These are phyloP conservation scores for Rhizodiscina lignyota DNA, from an alignment of 495 filamentous ascomycete species.

Conservation along the genomic window DNA sequence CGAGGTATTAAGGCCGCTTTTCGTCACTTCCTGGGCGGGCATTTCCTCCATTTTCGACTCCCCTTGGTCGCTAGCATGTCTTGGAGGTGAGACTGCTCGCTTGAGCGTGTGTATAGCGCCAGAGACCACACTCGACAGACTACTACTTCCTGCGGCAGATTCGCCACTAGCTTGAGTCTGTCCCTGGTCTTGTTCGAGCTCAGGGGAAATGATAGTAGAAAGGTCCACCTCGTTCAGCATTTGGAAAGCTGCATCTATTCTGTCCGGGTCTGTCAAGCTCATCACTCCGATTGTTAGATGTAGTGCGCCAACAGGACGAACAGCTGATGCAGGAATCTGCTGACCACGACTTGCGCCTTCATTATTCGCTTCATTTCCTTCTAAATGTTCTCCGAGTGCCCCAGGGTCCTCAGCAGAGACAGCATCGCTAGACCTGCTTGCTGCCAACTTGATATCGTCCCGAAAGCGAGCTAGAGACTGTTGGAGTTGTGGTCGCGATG, in stretches of 20 bases:
- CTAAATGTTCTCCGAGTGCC: conserved; percentile 4
- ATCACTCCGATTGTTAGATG: conserved; percentile 84
- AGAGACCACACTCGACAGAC: too few species aligned
- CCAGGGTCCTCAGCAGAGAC: conserved; percentile 5
- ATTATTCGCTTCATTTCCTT: neutral
- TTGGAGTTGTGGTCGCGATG: conserved; percentile 47
- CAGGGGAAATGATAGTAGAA: neutral
- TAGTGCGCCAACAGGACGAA: conserved; percentile 64
- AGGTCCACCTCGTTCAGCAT: conserved; percentile 25
- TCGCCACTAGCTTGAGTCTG: neutral
- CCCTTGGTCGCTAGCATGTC: conserved; percentile 16
- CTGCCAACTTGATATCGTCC: neutral
- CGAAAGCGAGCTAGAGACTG: conserved; percentile 39
- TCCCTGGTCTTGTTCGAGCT: neutral
- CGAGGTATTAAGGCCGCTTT: too few species aligned
- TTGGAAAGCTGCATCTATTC: conserved; percentile 39
- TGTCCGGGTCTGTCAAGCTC: conserved; percentile 42
- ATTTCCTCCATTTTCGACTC: too few species aligned
- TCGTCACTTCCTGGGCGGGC: conserved; percentile 10
- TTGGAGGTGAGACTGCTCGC: conserved; percentile 1
- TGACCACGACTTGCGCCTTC: neutral
- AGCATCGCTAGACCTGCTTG: neutral
- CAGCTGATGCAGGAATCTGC: conserved; percentile 36
- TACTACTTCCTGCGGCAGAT: neutral
- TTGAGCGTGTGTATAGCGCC: too few species aligned